Evolutionary conservation across 192 early-diverging fungal species (phyloP).

Genomic region (Backusella tarrabulga): DNA sequence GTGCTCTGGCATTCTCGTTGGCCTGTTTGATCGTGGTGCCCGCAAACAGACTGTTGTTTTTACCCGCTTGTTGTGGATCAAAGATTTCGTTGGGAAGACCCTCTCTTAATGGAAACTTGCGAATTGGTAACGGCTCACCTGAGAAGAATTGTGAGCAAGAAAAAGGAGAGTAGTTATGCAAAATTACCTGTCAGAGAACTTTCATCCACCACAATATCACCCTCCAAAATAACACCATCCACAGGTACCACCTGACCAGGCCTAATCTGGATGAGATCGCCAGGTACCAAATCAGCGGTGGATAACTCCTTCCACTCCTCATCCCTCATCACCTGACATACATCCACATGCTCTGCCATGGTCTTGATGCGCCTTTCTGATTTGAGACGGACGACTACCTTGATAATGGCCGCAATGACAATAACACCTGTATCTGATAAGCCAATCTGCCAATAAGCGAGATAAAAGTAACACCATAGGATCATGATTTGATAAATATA

Average conservation of each 20-base stretch:
- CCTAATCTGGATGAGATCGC: conserved; percentile 55
- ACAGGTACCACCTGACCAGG: conserved; percentile 42
- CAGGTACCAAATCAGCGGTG: conserved; percentile 58
- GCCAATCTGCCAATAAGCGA: conserved; percentile 54
- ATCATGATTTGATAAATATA: conserved; percentile 52
- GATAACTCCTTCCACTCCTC: conserved; percentile 47
- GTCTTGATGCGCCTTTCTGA: conserved; percentile 53
- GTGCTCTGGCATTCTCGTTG: conserved; percentile 25
- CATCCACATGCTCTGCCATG: conserved; percentile 52
- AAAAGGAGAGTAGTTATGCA: not conserved
- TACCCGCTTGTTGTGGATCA: conserved; percentile 17
- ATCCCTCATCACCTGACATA: conserved; percentile 49
- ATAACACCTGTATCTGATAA: conserved; percentile 49
- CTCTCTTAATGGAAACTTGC: conserved; percentile 56
- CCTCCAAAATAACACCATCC: conserved; percentile 52
- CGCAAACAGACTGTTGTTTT: conserved; percentile 43
- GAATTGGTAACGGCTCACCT: conserved; percentile 61
- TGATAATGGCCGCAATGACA: conserved; percentile 47
- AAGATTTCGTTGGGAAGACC: conserved; percentile 10
- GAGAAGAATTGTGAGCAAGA: not conserved
- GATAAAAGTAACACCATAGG: conserved; percentile 50
- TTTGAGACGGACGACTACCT: conserved; percentile 43
- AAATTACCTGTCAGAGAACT: conserved; percentile 49
- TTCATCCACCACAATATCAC: conserved; percentile 62
- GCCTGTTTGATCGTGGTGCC: conserved; percentile 62